Conservation (phyloP, 495 filamentous ascomycete species). For the Trichoderma virens region DNA sequence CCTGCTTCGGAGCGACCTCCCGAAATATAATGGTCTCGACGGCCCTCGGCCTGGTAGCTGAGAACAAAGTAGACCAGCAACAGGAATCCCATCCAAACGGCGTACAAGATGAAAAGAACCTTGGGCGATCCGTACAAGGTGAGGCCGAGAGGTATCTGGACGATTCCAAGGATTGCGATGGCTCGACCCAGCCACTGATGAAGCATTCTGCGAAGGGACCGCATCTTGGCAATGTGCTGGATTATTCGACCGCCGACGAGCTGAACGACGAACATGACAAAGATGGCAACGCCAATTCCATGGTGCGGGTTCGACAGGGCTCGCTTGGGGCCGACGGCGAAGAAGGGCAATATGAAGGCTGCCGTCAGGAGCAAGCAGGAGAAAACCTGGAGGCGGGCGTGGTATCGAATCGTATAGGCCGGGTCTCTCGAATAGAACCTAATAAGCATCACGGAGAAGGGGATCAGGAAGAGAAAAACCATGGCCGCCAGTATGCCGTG, state of each 20-base stretch:
- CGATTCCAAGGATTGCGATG: constrained; percentile 69
- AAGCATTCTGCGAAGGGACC: constrained; percentile 66
- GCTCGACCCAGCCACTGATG: constrained; percentile 83
- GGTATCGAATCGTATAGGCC: constrained; percentile 61
- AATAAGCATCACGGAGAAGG: constrained; percentile 65
- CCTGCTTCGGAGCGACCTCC: constrained; percentile 29
- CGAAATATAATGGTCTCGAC: constrained; percentile 33
- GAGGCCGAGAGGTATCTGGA: constrained; percentile 82
- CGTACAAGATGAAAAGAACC: constrained; percentile 73
- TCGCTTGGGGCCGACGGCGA: constrained; percentile 67
- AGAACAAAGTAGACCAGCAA: constrained; percentile 66
- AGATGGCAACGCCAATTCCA: constrained; percentile 87
- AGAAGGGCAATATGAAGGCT: constrained; percentile 66
- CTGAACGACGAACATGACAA: constrained; percentile 75
- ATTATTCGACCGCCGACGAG: constrained; percentile 68
- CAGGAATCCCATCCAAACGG: constrained; percentile 61
- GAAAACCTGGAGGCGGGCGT: constrained; percentile 82
- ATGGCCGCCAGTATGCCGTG: constrained; percentile 84
- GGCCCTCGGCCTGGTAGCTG: constrained; percentile 52
- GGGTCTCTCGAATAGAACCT: constrained; percentile 59
- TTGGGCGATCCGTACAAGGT: constrained; percentile 89
- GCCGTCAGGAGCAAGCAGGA: constrained; percentile 65
- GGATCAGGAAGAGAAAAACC: constrained; percentile 79
- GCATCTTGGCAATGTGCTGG: constrained; percentile 42
- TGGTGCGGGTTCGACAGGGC: constrained; percentile 91